These are phyloP conservation scores for Drechslerella dactyloides DNA, from an alignment of 2,329 filamentous ascomycete genomes.

Conservation along the genomic window DNA sequence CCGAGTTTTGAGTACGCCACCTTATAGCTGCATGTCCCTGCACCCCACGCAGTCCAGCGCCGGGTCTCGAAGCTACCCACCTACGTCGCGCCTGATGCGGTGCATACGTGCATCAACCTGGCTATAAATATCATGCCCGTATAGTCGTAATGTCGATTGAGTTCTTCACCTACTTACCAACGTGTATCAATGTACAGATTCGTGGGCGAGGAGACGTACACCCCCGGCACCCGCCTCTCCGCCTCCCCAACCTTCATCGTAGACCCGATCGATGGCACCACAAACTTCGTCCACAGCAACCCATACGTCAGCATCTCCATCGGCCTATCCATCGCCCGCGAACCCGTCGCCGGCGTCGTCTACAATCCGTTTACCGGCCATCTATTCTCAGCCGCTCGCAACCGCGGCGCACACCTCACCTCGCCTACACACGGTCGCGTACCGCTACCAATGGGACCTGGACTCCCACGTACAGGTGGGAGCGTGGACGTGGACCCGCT, in stretches of 20 bases:
- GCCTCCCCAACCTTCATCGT: slow-evolving; percentile 67
- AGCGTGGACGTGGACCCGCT: slow-evolving; percentile 61
- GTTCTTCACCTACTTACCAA: no score
- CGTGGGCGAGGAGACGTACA: slow-evolving; percentile 68
- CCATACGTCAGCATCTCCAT: slow-evolving; percentile 67
- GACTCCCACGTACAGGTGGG: not conserved
- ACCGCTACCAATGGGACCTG: slow-evolving; percentile 13
- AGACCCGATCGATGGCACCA: slow-evolving; percentile 71
- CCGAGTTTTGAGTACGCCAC: slow-evolving; percentile 63
- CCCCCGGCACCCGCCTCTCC: slow-evolving; percentile 63
- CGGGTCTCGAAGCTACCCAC: no score
- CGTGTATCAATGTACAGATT: slow-evolving; percentile 57
- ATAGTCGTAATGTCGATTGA: no score
- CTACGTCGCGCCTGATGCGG: no score
- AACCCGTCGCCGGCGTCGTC: slow-evolving; percentile 66
- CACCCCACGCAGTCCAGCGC: slow-evolving; percentile 6
- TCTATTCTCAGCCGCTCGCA: slow-evolving; percentile 65
- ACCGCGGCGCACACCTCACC: slow-evolving; percentile 63
- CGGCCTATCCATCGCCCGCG: slow-evolving; percentile 63
- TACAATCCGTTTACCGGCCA: slow-evolving; percentile 67
- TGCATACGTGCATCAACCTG: no score
- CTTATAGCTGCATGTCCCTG: slow-evolving; percentile 42
- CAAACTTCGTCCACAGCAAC: slow-evolving; percentile 70
- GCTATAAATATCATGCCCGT: no score
- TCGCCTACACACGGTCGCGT: slow-evolving; percentile 30